Conservation (phyloP, 106 monocot species). For the Allium sativum region DNA sequence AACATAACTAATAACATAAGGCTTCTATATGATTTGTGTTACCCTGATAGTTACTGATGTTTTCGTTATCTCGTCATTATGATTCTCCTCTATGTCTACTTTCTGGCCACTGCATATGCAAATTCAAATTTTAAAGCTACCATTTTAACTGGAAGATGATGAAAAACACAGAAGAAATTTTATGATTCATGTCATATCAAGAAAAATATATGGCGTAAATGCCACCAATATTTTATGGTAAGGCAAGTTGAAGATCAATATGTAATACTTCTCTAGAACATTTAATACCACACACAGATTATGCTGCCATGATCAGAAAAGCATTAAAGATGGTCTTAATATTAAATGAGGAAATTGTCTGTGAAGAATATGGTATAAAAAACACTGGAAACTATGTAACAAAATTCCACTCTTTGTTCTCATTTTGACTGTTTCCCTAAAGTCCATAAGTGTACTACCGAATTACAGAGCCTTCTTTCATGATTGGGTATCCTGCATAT, state of each 20-base stretch:
- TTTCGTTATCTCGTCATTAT: slow-evolving; percentile 24
- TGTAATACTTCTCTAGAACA: no score
- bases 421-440: no score
- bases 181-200: neutral
- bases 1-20: neutral
- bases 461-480: no score
- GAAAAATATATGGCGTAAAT: neutral
- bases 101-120: slow-evolving; percentile 61
- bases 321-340: no score
- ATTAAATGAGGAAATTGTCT: no score
- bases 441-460: no score
- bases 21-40: neutral
- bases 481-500: no score
- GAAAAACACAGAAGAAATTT: neutral
- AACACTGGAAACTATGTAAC: no score
- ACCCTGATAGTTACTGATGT: slow-evolving; percentile 62
- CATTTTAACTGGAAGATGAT: neutral
- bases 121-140: neutral
- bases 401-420: no score
- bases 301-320: no score
- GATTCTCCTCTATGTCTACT: slow-evolving; percentile 63
- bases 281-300: no score
- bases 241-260: neutral
- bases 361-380: no score
- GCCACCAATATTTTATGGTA: neutral